Evolutionary conservation across 192 early-diverging fungal genomes (phyloP).

Genomic region (Jimgerdemannia lactiflua): DNA sequence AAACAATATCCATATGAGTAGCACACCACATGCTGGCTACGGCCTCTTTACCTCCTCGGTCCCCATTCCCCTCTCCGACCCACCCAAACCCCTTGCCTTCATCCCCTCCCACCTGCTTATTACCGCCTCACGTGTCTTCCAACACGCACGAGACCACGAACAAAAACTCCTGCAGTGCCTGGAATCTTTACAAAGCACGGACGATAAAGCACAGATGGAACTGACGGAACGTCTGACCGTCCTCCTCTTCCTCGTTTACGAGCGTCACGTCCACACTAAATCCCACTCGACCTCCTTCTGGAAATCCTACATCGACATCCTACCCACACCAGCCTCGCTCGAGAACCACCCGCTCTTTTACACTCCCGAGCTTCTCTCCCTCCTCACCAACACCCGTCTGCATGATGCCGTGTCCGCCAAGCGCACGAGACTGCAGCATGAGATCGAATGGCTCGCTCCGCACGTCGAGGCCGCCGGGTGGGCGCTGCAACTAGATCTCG

Average conservation of each 20-base stretch:
- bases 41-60: not conserved
- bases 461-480: slow-evolving; percentile 18
- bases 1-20: not conserved
- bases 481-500: slow-evolving; percentile 30
- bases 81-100: not conserved
- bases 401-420: slow-evolving; percentile 50
- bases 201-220: not conserved
- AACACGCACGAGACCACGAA: not conserved
- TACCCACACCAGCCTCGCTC: slow-evolving; percentile 45
- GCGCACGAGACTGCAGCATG: slow-evolving; percentile 36
- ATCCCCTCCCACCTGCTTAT: not conserved
- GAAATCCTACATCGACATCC: slow-evolving; percentile 50
- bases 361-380: slow-evolving; percentile 15
- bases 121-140: not conserved
- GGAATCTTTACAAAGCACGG: not conserved
- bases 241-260: slow-evolving; percentile 40
- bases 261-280: slow-evolving; percentile 8
- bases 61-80: not conserved
- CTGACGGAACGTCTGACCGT: slow-evolving; percentile 29
- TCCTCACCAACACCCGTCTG: slow-evolving; percentile 54
- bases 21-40: not conserved
- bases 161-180: not conserved
- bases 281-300: slow-evolving; percentile 20
- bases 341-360: slow-evolving; percentile 39
- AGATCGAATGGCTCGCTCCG: slow-evolving; percentile 32